Evolutionary conservation across 1,284 basidiomycete genomes (phyloP).

Genomic region (Megacollybia platyphylla): DNA sequence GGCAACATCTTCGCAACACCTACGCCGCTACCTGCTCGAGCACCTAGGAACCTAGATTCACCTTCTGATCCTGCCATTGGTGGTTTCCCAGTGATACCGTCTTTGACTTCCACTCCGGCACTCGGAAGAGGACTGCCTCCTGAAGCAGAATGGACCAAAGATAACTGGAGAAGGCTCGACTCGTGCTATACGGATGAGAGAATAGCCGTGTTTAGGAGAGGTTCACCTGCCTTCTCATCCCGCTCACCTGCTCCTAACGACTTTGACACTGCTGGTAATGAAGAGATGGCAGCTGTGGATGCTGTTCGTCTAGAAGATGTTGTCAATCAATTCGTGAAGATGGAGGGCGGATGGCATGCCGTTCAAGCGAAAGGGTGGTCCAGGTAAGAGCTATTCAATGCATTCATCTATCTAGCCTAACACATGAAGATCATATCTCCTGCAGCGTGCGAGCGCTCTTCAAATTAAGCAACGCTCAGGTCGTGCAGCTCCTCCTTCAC

Average conservation of each 20-base stretch:
- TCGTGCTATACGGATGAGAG: conserved; percentile 65
- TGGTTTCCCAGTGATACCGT: not conserved
- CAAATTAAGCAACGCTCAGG: conserved; percentile 50
- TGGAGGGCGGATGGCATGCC: conserved; percentile 29
- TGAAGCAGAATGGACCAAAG: conserved; percentile 45
- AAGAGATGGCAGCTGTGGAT: conserved; percentile 32
- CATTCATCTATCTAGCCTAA: conserved; percentile 13
- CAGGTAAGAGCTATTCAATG: conserved; percentile 20
- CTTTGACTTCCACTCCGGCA: conserved; percentile 1
- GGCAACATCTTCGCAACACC: not conserved
- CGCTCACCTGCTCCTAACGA: conserved; percentile 2
- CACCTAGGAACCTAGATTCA: no score
- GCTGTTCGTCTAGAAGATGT: conserved; percentile 38
- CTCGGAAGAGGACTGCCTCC: conserved; percentile 6
- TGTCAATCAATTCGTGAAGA: conserved; percentile 35
- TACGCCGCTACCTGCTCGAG: not conserved
- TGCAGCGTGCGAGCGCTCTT: conserved; percentile 41
- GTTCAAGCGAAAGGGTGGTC: conserved; percentile 37
- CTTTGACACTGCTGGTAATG: conserved; percentile 8
- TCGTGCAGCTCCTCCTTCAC: conserved; percentile 39
- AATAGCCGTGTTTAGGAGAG: conserved; percentile 24
- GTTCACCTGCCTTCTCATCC: not conserved
- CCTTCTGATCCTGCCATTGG: no score
- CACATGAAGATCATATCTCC: conserved; percentile 27
- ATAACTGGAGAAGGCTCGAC: conserved; percentile 64